These are phyloP conservation scores for Eucalyptus coolabah DNA, from an alignment of 345 rosid species.

Conservation along the genomic window DNA sequence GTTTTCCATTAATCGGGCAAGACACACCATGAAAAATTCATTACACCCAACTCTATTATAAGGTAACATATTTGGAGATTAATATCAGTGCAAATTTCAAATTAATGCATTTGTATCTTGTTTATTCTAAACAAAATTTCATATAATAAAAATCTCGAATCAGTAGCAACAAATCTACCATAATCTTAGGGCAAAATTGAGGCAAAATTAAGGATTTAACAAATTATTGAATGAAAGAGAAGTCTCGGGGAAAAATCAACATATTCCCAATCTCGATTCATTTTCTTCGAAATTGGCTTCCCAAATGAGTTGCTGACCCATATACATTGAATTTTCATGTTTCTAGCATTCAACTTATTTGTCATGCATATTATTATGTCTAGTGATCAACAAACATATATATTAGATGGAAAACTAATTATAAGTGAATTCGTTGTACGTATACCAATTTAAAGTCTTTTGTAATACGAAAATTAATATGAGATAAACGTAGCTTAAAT, in stretches of 20 bases:
- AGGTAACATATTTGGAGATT: neutral
- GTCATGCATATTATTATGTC: too few relatives aligned
- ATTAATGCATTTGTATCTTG: accelerated
- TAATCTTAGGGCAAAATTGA: neutral
- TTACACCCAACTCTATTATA: neutral
- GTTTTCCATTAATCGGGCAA: neutral
- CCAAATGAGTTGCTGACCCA: neutral
- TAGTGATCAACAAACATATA: accelerated
- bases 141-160: too few relatives aligned
- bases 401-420: neutral
- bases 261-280: neutral
- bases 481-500: accelerated
- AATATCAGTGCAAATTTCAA: neutral
- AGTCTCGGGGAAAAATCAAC: accelerated
- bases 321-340: neutral
- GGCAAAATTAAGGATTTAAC: neutral
- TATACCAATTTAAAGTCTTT: neutral
- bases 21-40: too few relatives aligned
- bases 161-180: too few relatives aligned
- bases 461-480: accelerated
- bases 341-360: too few relatives aligned
- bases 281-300: neutral
- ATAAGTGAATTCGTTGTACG: accelerated
- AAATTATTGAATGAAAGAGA: neutral
- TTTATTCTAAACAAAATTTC: neutral